Evolutionary conservation across 805 yeast species (phyloP).

Genomic region (Vanderwaltozyma tropicalis): DNA sequence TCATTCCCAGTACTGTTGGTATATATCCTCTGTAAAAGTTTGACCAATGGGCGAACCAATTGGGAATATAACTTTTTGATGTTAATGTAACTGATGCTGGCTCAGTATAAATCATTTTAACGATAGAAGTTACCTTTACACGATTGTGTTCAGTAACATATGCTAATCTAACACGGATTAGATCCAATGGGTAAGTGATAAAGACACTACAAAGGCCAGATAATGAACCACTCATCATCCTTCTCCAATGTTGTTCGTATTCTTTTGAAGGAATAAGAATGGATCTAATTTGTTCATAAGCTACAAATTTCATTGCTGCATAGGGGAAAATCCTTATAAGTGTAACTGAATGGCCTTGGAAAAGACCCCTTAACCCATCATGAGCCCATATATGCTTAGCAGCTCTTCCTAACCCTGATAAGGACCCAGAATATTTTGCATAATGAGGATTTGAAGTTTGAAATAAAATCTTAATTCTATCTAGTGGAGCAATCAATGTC

Average conservation of each 20-base stretch:
- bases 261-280: conserved; percentile 62
- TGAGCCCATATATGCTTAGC: conserved; percentile 49
- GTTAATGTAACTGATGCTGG: conserved; percentile 25
- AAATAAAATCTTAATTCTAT: conserved; percentile 86
- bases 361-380: conserved; percentile 75
- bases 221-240: conserved; percentile 80
- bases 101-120: conserved; percentile 23
- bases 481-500: conserved; percentile 89
- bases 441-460: conserved; percentile 93
- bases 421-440: conserved; percentile 66
- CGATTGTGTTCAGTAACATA: conserved; percentile 52
- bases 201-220: conserved; percentile 84
- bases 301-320: conserved; percentile 93
- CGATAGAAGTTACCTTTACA: conserved; percentile 18
- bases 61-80: conserved; percentile 29
- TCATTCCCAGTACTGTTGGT: conserved; percentile 90
- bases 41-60: conserved; percentile 29
- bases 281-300: conserved; percentile 85
- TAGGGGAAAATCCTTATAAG: conserved; percentile 86
- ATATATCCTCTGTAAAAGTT: conserved; percentile 91
- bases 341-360: conserved; percentile 94
- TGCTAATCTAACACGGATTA: conserved; percentile 84
- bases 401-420: conserved; percentile 66
- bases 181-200: conserved; percentile 84
- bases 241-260: conserved; percentile 69